These are phyloP conservation scores for Clausena lansium DNA, from an alignment of 345 rosid genomes.

Conservation along the genomic window DNA sequence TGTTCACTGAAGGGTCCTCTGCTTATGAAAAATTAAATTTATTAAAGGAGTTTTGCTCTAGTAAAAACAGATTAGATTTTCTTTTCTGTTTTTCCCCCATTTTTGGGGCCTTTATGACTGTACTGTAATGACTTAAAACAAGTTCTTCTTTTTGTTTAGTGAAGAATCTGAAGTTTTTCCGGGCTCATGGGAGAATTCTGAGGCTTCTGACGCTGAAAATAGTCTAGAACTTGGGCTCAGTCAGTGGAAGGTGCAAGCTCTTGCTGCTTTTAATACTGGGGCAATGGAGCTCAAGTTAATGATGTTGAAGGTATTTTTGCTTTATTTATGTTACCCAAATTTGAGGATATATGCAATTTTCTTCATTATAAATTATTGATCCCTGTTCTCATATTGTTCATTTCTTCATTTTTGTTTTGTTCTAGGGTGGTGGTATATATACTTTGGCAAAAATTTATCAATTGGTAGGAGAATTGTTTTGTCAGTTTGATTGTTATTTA, in stretches of 20 bases:
- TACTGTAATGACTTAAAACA: slow-evolving; percentile 15
- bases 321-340: background rate
- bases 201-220: slow-evolving; percentile 34
- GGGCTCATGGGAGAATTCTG: slow-evolving; percentile 49
- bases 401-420: slow-evolving; percentile 5
- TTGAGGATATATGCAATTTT: slow-evolving; percentile 10
- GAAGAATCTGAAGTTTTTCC: slow-evolving; percentile 61
- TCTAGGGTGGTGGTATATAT: slow-evolving; percentile 71
- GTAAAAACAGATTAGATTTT: background rate
- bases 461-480: slow-evolving; percentile 48
- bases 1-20: background rate
- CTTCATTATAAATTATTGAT: slow-evolving; percentile 1
- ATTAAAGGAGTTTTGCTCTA: background rate
- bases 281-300: slow-evolving; percentile 62
- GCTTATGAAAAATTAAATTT: background rate
- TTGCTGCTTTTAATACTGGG: slow-evolving; percentile 59
- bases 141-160: slow-evolving; percentile 39
- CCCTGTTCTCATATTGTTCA: slow-evolving; percentile 6
- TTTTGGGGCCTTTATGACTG: background rate
- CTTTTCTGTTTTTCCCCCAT: background rate
- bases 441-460: slow-evolving; percentile 74
- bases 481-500: slow-evolving; percentile 3
- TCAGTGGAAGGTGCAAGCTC: slow-evolving; percentile 61
- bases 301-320: slow-evolving; percentile 60
- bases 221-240: slow-evolving; percentile 69